phyloP scores from a whole-genome alignment of 257 asterid genomes.

The Petrea volubilis region DNA sequence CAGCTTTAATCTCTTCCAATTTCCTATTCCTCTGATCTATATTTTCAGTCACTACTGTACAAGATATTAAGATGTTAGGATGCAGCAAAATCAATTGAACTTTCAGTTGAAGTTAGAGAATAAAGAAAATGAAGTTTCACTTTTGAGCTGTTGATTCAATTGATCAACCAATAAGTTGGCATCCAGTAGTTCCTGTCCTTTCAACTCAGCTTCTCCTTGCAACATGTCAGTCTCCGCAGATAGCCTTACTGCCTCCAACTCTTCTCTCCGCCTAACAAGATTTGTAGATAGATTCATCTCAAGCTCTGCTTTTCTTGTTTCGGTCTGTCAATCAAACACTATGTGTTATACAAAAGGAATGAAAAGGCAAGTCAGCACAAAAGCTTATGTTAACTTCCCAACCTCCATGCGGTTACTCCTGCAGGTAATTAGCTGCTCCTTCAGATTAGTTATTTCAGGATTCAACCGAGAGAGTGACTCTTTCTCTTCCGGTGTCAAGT shows the following conservation, averaged over 20 bases:
- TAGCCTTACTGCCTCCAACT: slow-evolving; percentile 76
- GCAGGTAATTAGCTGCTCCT: slow-evolving; percentile 72
- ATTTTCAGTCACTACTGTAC: slow-evolving; percentile 61
- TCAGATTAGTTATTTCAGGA: slow-evolving; percentile 85
- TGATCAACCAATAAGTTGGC: slow-evolving; percentile 59
- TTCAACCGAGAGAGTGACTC: slow-evolving; percentile 78
- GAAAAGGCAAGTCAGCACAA: background rate
- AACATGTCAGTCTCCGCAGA: slow-evolving; percentile 70
- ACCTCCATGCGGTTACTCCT: slow-evolving; percentile 93
- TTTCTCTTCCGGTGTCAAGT: slow-evolving; percentile 89
- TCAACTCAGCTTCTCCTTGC: slow-evolving; percentile 76
- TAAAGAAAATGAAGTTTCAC: slow-evolving; percentile 42
- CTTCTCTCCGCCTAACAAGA: slow-evolving; percentile 92
- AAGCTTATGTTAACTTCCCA: slow-evolving; percentile 25
- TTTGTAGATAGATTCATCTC: slow-evolving; percentile 96
- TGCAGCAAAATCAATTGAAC: slow-evolving; percentile 8
- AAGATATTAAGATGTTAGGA: slow-evolving; percentile 13
- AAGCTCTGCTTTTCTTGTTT: slow-evolving; percentile 91
- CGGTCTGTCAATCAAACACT: slow-evolving; percentile 56
- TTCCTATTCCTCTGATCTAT: slow-evolving; percentile 57
- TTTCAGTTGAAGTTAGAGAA: slow-evolving; percentile 12
- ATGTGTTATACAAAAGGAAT: slow-evolving; percentile 13
- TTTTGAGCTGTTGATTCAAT: slow-evolving; percentile 66
- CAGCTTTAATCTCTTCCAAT: slow-evolving; percentile 68
- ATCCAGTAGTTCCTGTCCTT: slow-evolving; percentile 75